Percentiles rank a stretch among this genome's conserved stretches.
phyloP scores from a whole-genome alignment of 768 basidiomycete species.

The Punctularia strigosozonata region DNA sequence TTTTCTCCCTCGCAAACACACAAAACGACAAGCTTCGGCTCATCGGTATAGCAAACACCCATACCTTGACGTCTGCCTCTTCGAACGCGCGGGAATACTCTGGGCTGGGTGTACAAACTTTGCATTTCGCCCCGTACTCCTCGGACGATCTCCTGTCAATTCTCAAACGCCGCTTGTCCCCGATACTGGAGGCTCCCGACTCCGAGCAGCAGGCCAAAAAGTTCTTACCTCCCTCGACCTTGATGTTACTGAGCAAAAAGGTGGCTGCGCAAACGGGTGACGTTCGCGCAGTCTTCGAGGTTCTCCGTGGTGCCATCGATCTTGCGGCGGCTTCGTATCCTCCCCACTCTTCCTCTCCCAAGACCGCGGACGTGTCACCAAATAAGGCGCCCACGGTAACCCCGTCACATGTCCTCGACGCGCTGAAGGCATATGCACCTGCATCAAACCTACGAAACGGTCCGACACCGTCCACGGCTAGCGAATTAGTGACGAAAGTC shows the following conservation, averaged over 20 bases:
- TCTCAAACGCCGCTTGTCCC: constrained; percentile 47
- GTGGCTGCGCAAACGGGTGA: constrained; percentile 76
- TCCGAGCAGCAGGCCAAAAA: constrained; percentile 21
- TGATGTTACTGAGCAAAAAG: constrained; percentile 69
- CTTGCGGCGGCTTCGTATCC: constrained; percentile 37
- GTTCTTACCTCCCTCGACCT: constrained; percentile 50
- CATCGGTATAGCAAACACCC: constrained; percentile 84
- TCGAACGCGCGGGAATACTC: constrained; percentile 26
- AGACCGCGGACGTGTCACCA: constrained; percentile 16
- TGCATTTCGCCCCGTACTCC: constrained; percentile 77
- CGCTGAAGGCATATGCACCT: constrained; percentile 52
- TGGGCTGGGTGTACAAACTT: constrained; percentile 28
- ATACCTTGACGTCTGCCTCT: constrained; percentile 58
- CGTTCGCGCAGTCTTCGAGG: constrained; percentile 69
- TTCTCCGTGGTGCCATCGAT: constrained; percentile 71
- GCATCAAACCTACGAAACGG: constrained; percentile 9
- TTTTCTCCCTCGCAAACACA: constrained; percentile 59
- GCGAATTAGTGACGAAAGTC: constrained; percentile 57
- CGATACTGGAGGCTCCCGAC: constrained; percentile 26
- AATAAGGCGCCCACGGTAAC: constrained; percentile 28
- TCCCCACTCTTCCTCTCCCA: constrained; percentile 8
- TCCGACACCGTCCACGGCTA: no score
- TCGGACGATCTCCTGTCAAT: constrained; percentile 60
- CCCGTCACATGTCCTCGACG: constrained; percentile 58
- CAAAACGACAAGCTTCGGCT: constrained; percentile 45